phyloP scores from a whole-genome alignment of 768 basidiomycete species.

The Phylloporus sp. region DNA sequence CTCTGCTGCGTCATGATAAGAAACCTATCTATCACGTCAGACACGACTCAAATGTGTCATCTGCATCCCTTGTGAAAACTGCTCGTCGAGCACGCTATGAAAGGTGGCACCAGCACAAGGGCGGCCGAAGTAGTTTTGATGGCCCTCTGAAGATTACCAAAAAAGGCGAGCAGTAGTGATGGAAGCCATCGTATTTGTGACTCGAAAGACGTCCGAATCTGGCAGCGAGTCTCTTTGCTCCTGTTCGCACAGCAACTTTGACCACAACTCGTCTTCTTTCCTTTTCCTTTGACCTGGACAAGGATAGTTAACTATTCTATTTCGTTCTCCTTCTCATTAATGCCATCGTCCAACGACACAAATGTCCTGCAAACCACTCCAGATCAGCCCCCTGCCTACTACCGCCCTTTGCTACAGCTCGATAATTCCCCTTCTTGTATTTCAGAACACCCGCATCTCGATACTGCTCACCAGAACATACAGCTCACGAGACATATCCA shows the following conservation, averaged over 20 bases:
- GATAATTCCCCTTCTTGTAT: slow-evolving; percentile 27
- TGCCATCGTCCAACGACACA: slow-evolving; percentile 25
- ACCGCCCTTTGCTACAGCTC: slow-evolving; percentile 29
- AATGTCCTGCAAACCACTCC: slow-evolving; percentile 23
- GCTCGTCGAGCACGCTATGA: too few species aligned
- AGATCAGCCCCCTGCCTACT: slow-evolving; percentile 19
- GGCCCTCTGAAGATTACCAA: slow-evolving; percentile 7
- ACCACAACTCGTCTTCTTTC: neutral
- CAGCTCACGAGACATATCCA: slow-evolving; percentile 11
- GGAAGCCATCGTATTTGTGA: slow-evolving; percentile 18
- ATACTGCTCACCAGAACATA: neutral
- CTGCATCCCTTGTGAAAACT: too few species aligned
- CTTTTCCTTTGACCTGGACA: slow-evolving; percentile 21
- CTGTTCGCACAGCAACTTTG: slow-evolving; percentile 23
- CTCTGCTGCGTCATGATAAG: too few species aligned
- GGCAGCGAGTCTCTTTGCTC: slow-evolving; percentile 19
- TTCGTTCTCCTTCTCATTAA: slow-evolving; percentile 21
- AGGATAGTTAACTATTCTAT: slow-evolving; percentile 14
- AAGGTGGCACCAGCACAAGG: neutral
- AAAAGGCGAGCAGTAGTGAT: slow-evolving; percentile 12
- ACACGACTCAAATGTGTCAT: too few species aligned
- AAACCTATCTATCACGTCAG: too few species aligned
- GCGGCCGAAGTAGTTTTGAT: too few species aligned
- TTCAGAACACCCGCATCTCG: slow-evolving; percentile 10
- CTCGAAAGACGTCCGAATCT: slow-evolving; percentile 16